Evolutionary conservation across 2,329 filamentous ascomycete genomes (phyloP).

Genomic region (Paraphoma sp.): DNA sequence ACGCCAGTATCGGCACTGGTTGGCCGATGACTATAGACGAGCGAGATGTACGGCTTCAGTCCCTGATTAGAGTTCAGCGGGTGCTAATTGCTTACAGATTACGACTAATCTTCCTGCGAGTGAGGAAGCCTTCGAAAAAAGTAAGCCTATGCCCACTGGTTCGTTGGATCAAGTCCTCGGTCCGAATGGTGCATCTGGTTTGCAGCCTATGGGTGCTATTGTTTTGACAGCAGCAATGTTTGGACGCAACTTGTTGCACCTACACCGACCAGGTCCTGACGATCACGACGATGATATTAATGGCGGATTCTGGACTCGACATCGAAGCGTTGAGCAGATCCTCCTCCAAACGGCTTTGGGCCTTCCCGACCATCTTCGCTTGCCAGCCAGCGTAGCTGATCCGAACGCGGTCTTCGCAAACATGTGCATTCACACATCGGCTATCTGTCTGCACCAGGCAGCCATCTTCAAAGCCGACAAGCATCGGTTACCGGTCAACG

Average conservation of each 20-base stretch:
- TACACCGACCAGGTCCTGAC: constrained; percentile 83
- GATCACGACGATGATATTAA: constrained; percentile 88
- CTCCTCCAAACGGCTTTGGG: constrained; percentile 85
- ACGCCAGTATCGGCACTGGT: constrained; percentile 93
- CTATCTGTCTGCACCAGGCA: constrained; percentile 96
- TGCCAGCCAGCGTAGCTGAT: constrained; percentile 76
- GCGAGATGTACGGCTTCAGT: constrained; percentile 67
- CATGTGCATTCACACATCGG: constrained; percentile 96
- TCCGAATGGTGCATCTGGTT: constrained; percentile 72
- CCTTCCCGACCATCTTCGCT: constrained; percentile 79
- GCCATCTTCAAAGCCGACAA: constrained; percentile 98
- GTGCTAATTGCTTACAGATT: constrained; percentile 58
- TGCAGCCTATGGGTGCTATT: constrained; percentile 81
- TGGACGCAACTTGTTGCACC: constrained; percentile 86
- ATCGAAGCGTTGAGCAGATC: constrained; percentile 87
- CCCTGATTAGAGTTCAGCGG: not conserved
- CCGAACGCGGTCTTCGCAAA: constrained; percentile 92
- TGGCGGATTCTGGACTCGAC: constrained; percentile 94
- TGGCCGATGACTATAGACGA: constrained; percentile 98
- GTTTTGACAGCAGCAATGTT: constrained; percentile 88
- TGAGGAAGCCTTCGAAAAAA: constrained; percentile 84
- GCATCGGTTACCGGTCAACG: constrained; percentile 75
- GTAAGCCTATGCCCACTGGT: constrained; percentile 74
- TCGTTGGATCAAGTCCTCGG: constrained; percentile 74
- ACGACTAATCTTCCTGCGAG: constrained; percentile 82